Percentiles rank a stretch among this genome's conserved stretches.
phyloP scores from a whole-genome alignment of 345 rosid species.

The Citrus trifoliata region DNA sequence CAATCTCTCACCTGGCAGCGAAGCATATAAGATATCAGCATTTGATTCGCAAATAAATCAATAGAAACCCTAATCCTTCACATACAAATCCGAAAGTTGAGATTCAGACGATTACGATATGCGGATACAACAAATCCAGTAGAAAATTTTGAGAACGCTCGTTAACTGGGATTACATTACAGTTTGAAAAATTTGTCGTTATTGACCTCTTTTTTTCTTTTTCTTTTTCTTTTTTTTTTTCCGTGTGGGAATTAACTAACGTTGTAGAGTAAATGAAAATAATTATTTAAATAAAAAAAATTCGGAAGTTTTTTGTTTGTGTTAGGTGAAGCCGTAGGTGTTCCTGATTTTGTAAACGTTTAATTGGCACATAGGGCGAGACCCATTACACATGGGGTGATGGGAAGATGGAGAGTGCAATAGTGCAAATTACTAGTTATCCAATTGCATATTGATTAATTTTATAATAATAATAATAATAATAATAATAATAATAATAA shows the following conservation, averaged over 20 bases:
- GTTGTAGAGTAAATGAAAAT: not conserved
- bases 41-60: not conserved
- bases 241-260: not conserved
- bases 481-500: too few species aligned
- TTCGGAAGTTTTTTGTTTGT: too few species aligned
- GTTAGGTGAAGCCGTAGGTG: too few species aligned
- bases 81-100: not conserved
- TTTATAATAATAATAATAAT: too few species aligned
- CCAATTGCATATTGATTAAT: too few species aligned
- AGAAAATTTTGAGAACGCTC: not conserved
- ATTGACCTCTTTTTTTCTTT: not conserved
- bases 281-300: not conserved
- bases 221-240: not conserved
- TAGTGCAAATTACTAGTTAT: too few species aligned
- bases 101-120: not conserved
- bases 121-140: not conserved
- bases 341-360: too few species aligned
- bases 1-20: not conserved
- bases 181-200: not conserved
- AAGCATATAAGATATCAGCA: not conserved
- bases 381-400: too few species aligned
- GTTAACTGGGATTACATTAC: not conserved
- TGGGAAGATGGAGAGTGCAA: too few species aligned
- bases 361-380: too few species aligned
- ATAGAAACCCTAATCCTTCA: constrained; percentile 7